Percentiles rank a stretch among this genome's conserved stretches.
Evolutionary conservation across 768 basidiomycete species (phyloP).

Genomic region (Boletus coccyginus): DNA sequence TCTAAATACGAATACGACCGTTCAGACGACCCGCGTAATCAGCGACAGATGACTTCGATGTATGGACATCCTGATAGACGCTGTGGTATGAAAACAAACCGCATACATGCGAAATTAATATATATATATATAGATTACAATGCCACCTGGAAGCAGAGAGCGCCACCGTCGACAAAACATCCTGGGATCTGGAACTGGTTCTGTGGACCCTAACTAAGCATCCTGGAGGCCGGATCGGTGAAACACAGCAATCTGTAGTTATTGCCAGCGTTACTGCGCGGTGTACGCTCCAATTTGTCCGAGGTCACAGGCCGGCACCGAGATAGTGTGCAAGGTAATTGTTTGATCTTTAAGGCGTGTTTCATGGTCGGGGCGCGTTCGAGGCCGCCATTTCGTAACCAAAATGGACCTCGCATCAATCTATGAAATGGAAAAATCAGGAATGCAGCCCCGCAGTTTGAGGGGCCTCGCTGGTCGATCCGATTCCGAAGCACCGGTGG

Average conservation of each 20-base stretch:
- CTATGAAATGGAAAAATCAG: constrained; percentile 14
- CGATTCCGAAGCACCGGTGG: constrained; percentile 15
- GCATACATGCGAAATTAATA: constrained; percentile 10
- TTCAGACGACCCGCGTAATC: constrained; percentile 20
- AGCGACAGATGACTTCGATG: constrained; percentile 17
- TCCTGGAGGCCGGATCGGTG: constrained; percentile 4
- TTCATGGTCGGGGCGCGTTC: constrained; percentile 1
- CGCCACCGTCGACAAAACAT: constrained; percentile 7
- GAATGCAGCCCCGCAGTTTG: constrained; percentile 31
- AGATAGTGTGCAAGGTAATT: constrained; percentile 12
- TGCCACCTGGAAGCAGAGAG: constrained; percentile 9
- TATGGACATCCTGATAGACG: constrained; percentile 14
- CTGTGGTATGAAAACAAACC: constrained; percentile 2
- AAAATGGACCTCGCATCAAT: constrained; percentile 18
- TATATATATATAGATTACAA: constrained; percentile 12
- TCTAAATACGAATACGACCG: constrained; percentile 18
- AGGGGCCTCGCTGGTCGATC: constrained; percentile 27
- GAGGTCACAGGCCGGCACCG: constrained; percentile 24
- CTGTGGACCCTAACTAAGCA: constrained; percentile 9
- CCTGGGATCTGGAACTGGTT: constrained; percentile 3
- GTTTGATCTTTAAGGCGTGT: constrained; percentile 3
- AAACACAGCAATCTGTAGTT: constrained; percentile 12
- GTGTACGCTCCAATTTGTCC: constrained; percentile 9
- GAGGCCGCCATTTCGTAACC: constrained; percentile 18
- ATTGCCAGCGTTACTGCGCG: constrained; percentile 18